These are phyloP conservation scores for Wickerhamomyces canadensis DNA, from an alignment of 805 yeast species.

Conservation along the genomic window DNA sequence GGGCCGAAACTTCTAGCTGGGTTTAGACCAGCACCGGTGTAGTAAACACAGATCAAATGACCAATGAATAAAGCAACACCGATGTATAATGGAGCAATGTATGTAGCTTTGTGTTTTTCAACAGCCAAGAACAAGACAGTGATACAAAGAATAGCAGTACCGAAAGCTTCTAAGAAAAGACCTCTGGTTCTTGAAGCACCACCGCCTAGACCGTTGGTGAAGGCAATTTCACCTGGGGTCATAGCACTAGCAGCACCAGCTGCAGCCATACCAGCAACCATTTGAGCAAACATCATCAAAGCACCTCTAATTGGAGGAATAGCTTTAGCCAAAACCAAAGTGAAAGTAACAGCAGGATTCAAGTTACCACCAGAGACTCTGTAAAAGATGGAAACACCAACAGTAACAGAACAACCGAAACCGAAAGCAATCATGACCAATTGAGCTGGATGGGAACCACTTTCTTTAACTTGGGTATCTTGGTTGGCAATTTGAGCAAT, in stretches of 20 bases:
- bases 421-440: constrained; percentile 79
- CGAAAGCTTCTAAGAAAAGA: constrained; percentile 76
- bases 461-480: constrained; percentile 30
- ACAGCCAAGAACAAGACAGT: constrained; percentile 82
- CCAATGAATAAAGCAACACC: constrained; percentile 80
- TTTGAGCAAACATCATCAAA: constrained; percentile 60
- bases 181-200: constrained; percentile 72
- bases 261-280: constrained; percentile 86
- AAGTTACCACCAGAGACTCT: constrained; percentile 85
- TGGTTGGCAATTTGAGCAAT: constrained; percentile 82
- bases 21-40: constrained; percentile 88
- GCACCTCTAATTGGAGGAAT: constrained; percentile 67
- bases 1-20: constrained; percentile 92
- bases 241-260: constrained; percentile 83
- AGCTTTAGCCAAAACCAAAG: constrained; percentile 68
- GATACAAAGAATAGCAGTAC: constrained; percentile 64
- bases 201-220: constrained; percentile 67
- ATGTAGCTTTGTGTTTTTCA: constrained; percentile 71
- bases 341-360: constrained; percentile 82
- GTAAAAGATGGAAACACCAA: constrained; percentile 61
- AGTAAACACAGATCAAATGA: constrained; percentile 74
- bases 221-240: constrained; percentile 75
- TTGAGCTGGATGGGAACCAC: constrained; percentile 57
- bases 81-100: constrained; percentile 76
- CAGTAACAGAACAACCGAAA: constrained; percentile 81